Evolutionary conservation across 202 grass and related monocot species (phyloP), one percentile per base, ranked within the genome.

Genomic region (Cymbopogon flexuosus): DNA sequence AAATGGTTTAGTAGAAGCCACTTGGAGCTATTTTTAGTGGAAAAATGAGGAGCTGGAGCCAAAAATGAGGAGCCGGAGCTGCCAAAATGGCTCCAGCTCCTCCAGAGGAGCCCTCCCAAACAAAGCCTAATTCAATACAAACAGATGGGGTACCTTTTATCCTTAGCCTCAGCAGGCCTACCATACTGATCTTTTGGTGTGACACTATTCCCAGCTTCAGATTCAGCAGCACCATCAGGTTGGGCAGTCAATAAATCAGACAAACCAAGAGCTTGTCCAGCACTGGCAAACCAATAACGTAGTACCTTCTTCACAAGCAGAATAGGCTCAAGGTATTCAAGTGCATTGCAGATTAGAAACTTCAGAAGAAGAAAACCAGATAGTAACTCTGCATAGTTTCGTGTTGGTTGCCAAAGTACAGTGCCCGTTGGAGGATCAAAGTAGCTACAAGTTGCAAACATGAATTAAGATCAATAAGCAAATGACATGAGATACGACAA

Each of bases 311-410:
- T 64, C 31, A 80, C 42, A 45, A 80, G 18, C 60, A 14, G n/a
- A 68, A 33, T 10, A 62, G 63, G 81, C 63, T 80, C 12, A 72
- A 88, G 77, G 77, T 84, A 80, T 61, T 81, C 75, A 52, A 88
- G 70, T 63, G 86, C 47, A 27, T 45, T 75, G 40, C 70, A 75
- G 75, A 88, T 45, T 82, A 79, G 43, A 64, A 84, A 62, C 64
- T 58, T 79, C 70, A 84, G 56, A 84, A 88, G 54, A 76, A 84
- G 2, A 60, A 24, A 33, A 80, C 64, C 70, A 35, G 30, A 74
- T 70, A 84, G 69, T 76, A 88, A 75, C 39, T 88, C 76, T 77
- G 56, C 73, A 58, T 72, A 82, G 73, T 27, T 78, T 23, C 65
- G 64, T 52, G 65, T 74, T 0, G 73, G 34, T 82, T 43, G 72